Evolutionary conservation across 73 alveolate species (phyloP).

Genomic region (Paramecium pentaurelia): DNA sequence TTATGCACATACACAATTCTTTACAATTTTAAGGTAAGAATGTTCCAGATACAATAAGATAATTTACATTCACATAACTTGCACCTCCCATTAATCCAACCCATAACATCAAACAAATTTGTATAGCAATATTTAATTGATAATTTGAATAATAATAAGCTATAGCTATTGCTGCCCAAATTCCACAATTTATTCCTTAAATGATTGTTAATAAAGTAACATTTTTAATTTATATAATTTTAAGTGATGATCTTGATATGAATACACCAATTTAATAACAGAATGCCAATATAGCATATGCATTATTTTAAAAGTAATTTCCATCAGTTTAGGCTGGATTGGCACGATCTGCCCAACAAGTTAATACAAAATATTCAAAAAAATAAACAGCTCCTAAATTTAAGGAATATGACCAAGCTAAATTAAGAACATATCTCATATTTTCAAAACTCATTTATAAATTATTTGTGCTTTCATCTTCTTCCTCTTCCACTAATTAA

Average conservation of each 20-base stretch:
- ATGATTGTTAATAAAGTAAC: conserved; percentile 27
- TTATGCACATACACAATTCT: conserved; percentile 54
- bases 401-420: conserved; percentile 64
- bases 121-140: neutral
- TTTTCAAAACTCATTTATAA: conserved; percentile 53
- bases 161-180: conserved; percentile 13
- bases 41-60: conserved; percentile 22
- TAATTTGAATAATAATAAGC: neutral
- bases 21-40: conserved; percentile 28
- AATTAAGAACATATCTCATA: conserved; percentile 48
- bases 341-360: conserved; percentile 82
- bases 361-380: conserved; percentile 71
- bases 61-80: conserved; percentile 55
- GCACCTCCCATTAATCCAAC: conserved; percentile 63
- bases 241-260: conserved; percentile 52
- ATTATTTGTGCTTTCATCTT: conserved; percentile 44
- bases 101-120: conserved; percentile 49
- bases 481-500: neutral
- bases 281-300: neutral
- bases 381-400: conserved; percentile 74
- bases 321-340: neutral
- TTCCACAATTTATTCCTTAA: conserved; percentile 1
- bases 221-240: neutral
- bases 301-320: neutral
- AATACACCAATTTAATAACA: conserved; percentile 23